Percentiles rank a stretch among this genome's conserved stretches.
phyloP scores from a whole-genome alignment of 768 basidiomycete genomes.

The Mrakia hoshinonis region DNA sequence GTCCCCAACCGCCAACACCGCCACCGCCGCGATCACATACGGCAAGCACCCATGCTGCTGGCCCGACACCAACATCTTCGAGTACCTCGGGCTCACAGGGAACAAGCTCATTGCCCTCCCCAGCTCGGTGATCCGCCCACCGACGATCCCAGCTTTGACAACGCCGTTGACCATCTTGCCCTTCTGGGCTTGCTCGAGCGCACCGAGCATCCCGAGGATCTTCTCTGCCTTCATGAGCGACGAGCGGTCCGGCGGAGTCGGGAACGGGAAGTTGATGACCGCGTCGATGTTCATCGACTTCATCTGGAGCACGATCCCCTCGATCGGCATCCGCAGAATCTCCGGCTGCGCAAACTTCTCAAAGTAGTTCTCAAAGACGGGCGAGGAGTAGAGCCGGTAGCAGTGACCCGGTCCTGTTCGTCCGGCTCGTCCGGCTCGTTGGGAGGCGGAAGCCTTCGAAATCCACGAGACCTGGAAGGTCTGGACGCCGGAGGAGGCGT shows the following conservation, averaged over 20 bases:
- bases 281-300: conserved; percentile 98
- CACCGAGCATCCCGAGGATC: conserved; percentile 70
- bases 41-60: conserved; percentile 82
- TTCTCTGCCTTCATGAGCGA: conserved; percentile 73
- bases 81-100: conserved; percentile 85
- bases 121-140: conserved; percentile 71
- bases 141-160: conserved; percentile 37
- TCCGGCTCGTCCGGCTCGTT: conserved; percentile 91
- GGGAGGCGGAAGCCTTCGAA: conserved; percentile 87
- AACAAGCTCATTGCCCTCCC: conserved; percentile 90
- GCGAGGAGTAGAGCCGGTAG: conserved; percentile 92
- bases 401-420: conserved; percentile 98
- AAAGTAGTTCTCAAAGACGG: conserved; percentile 87
- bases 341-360: conserved; percentile 79
- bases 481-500: conserved; percentile 71
- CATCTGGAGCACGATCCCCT: conserved; percentile 95
- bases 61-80: conserved; percentile 85
- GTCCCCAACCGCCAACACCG: conserved; percentile 85
- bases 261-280: conserved; percentile 95
- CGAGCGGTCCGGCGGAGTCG: conserved; percentile 78
- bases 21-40: conserved; percentile 82
- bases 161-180: conserved; percentile 37
- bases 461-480: conserved; percentile 88
- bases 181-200: conserved; percentile 49
- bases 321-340: conserved; percentile 89